A percentile compares a stretch with the other conserved stretches of the same genome.
phyloP scores from a whole-genome alignment of 2,329 filamentous ascomycete species.

The Epichloe amarillans region DNA sequence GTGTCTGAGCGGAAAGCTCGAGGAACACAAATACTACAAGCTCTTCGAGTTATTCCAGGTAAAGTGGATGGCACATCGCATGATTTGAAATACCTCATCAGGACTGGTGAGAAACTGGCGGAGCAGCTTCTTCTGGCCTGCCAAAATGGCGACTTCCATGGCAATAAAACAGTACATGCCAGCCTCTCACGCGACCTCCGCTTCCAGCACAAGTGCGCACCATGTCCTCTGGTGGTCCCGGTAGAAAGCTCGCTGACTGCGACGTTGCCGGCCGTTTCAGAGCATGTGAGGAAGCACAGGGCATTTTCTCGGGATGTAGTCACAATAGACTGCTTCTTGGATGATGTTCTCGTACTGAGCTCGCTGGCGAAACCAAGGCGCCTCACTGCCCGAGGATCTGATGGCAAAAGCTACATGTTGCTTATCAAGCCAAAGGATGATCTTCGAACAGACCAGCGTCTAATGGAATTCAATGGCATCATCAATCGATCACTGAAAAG shows the following conservation, averaged over 20 bases:
- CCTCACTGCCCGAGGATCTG: slow-evolving; percentile 74
- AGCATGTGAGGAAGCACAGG: slow-evolving; percentile 63
- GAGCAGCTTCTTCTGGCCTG: slow-evolving; percentile 72
- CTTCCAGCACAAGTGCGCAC: slow-evolving; percentile 75
- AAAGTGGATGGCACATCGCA: slow-evolving; percentile 36
- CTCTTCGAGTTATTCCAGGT: slow-evolving; percentile 32
- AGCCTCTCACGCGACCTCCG: slow-evolving; percentile 65
- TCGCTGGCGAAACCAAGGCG: slow-evolving; percentile 89
- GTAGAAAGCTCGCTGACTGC: slow-evolving; percentile 75
- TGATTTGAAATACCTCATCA: slow-evolving; percentile 60
- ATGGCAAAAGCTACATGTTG: slow-evolving; percentile 78
- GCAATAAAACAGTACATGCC: slow-evolving; percentile 51
- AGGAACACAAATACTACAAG: slow-evolving; percentile 38
- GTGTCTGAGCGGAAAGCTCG: slow-evolving; percentile 47
- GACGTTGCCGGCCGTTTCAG: slow-evolving; percentile 61
- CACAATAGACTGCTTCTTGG: slow-evolving; percentile 66
- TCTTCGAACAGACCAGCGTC: slow-evolving; percentile 86
- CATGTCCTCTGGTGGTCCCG: slow-evolving; percentile 77
- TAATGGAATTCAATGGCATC: slow-evolving; percentile 99
- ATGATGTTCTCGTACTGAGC: slow-evolving; percentile 79
- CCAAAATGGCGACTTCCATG: slow-evolving; percentile 60
- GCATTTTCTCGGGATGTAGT: slow-evolving; percentile 80
- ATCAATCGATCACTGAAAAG: slow-evolving; percentile 91
- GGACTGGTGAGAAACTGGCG: slow-evolving; percentile 68
- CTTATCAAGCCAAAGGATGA: slow-evolving; percentile 98